A percentile compares a stretch with the other conserved stretches of the same genome.
phyloP scores from a whole-genome alignment of 225 moss, liverwort and hornwort species.

The Straminergon stramineum region DNA sequence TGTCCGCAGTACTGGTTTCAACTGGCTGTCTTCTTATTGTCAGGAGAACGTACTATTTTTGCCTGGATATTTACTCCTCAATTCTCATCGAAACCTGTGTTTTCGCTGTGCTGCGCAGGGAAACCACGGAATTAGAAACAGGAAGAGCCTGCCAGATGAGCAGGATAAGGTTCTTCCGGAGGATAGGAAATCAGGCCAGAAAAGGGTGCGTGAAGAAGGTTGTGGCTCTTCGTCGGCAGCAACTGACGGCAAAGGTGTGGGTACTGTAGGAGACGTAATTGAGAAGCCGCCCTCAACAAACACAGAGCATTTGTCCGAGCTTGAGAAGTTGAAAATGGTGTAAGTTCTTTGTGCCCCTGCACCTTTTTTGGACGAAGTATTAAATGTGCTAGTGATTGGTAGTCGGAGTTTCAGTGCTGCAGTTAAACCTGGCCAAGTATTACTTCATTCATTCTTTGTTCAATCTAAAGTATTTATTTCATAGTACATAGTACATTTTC shows the following conservation, averaged over 20 bases:
- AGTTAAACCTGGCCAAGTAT: not conserved
- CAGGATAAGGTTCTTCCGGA: constrained; percentile 23
- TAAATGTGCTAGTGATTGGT: not conserved
- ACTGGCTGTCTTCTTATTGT: not conserved
- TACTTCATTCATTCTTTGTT: not conserved
- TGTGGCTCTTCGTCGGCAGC: constrained; percentile 47
- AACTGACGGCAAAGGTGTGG: constrained; percentile 29
- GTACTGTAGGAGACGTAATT: constrained; percentile 30
- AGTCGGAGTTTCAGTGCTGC: not conserved
- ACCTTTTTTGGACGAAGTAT: not conserved
- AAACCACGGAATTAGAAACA: constrained; percentile 25
- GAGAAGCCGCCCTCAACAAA: constrained; percentile 37
- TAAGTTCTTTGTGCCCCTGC: constrained; percentile 7
- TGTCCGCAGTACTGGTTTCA: not conserved
- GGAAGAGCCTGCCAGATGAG: constrained; percentile 26
- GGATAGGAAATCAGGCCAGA: constrained; percentile 25
- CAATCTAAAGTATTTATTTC: not conserved
- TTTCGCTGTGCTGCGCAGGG: constrained; percentile 15
- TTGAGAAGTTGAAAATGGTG: constrained; percentile 47
- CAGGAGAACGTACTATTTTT: not conserved
- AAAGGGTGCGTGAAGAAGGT: constrained; percentile 42
- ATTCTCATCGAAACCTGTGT: not conserved
- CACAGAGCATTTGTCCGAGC: constrained; percentile 38
- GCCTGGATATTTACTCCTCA: not conserved
- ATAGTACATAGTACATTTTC: not conserved